A percentile compares a stretch with the other conserved stretches of the same genome.
Evolutionary conservation across 371 early-diverging fungal genomes (phyloP).

Genomic region (Basidiobolus meristosporus): DNA sequence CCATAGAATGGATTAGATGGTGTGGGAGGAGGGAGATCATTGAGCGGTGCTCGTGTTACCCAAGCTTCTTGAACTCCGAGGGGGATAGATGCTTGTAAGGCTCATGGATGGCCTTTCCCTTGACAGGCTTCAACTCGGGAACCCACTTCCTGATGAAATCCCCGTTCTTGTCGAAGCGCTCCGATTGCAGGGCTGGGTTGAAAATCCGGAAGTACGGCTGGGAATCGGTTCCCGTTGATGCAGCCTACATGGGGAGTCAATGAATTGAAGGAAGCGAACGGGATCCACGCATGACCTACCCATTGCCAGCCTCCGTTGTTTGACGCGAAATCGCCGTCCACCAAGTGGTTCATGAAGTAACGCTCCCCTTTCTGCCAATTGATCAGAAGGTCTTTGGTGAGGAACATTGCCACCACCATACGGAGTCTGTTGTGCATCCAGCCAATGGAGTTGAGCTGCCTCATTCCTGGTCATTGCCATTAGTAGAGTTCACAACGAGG

Average conservation of each 20-base stretch:
- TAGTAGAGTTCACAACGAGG: neutral
- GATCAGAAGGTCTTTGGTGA: conserved; percentile 41
- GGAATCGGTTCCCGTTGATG: conserved; percentile 39
- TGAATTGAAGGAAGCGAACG: conserved; percentile 2
- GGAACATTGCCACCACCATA: conserved; percentile 40
- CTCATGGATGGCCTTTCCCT: conserved; percentile 13
- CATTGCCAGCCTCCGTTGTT: conserved; percentile 67
- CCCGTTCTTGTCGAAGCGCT: conserved; percentile 30
- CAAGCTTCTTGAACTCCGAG: conserved; percentile 12
- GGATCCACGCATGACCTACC: conserved; percentile 2
- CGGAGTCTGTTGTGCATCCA: conserved; percentile 49
- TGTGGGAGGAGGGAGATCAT: too few species aligned
- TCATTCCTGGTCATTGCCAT: conserved; percentile 11
- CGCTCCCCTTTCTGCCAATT: conserved; percentile 41
- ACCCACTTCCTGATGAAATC: conserved; percentile 19
- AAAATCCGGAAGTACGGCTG: conserved; percentile 54
- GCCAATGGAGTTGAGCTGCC: conserved; percentile 23
- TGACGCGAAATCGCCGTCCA: conserved; percentile 43
- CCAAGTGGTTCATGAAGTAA: conserved; percentile 30
- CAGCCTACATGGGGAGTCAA: conserved; percentile 5
- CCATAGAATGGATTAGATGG: too few species aligned
- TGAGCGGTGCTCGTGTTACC: too few species aligned
- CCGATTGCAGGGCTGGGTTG: conserved; percentile 22
- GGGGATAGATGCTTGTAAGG: conserved; percentile 8
- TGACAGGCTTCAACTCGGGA: conserved; percentile 13